Conservation (phyloP, 129 eudicot genomes). For the Pittosporum tobira region DNA sequence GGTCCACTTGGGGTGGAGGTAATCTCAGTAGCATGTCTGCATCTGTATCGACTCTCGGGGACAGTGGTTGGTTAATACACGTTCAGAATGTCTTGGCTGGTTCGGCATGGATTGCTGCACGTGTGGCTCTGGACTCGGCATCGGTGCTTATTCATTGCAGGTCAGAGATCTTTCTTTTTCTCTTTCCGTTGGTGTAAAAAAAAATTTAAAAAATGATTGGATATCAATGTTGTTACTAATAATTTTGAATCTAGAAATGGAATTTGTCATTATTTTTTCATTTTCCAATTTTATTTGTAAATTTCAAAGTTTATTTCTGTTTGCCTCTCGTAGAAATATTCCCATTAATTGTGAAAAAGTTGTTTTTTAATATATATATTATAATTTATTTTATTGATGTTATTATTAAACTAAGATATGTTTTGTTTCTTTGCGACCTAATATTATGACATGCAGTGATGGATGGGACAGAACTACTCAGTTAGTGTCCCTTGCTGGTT, state of each 20-base stretch:
- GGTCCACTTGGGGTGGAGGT: constrained; percentile 94
- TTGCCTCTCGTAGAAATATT: too few relatives aligned
- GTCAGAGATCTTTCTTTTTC: constrained; percentile 22
- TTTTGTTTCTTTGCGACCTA: neutral
- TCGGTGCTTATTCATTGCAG: constrained; percentile 99
- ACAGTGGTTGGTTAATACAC: constrained; percentile 91
- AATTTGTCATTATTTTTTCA: too few relatives aligned
- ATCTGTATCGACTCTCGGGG: constrained; percentile 98
- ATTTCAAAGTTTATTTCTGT: too few relatives aligned
- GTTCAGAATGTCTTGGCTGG: constrained; percentile 94
- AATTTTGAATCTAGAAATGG: too few relatives aligned
- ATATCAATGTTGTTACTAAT: too few relatives aligned
- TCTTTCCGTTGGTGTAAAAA: too few relatives aligned
- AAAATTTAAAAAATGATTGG: too few relatives aligned
- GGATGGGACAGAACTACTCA: constrained; percentile 99
- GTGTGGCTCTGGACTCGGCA: constrained; percentile 85
- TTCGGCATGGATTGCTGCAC: constrained; percentile 98
- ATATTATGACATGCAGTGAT: constrained; percentile 50
- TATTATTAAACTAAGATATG: neutral
- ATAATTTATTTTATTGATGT: neutral
- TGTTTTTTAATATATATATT: too few relatives aligned
- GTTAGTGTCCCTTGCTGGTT: constrained; percentile 81
- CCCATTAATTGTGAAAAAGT: neutral
- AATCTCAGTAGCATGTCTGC: constrained; percentile 98
- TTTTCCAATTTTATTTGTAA: too few relatives aligned